Conservation (phyloP, 768 basidiomycete species). For the Naematelia aurantialba region DNA sequence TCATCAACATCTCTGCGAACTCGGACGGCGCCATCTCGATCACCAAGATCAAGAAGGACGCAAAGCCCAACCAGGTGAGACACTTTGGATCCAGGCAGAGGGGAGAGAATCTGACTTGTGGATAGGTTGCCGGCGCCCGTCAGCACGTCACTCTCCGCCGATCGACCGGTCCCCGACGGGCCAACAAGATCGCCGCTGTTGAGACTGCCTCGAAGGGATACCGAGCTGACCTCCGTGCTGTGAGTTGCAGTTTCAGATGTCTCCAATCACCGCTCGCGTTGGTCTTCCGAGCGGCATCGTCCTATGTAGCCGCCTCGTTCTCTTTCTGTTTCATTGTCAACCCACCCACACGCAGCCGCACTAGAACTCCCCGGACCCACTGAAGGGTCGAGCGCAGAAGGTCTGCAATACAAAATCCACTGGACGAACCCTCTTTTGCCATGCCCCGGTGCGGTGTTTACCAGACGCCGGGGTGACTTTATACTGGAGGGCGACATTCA, state of each 20-base stretch:
- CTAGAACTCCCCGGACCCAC: slow-evolving; percentile 43
- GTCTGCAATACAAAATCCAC: slow-evolving; percentile 30
- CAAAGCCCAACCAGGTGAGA: slow-evolving; percentile 42
- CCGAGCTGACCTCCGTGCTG: slow-evolving; percentile 49
- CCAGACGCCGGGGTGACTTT: slow-evolving; percentile 8
- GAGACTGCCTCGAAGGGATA: slow-evolving; percentile 49
- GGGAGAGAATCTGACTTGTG: background rate
- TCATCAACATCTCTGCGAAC: slow-evolving; percentile 37
- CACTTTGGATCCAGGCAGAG: slow-evolving; percentile 1
- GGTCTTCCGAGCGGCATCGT: background rate
- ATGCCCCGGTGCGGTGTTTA: slow-evolving; percentile 8
- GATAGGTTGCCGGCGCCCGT: slow-evolving; percentile 41
- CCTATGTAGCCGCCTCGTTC: background rate
- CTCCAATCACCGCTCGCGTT: background rate
- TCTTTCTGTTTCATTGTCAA: background rate
- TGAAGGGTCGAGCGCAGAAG: slow-evolving; percentile 45
- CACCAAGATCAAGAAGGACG: slow-evolving; percentile 48
- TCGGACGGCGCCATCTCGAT: slow-evolving; percentile 37
- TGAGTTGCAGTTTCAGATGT: slow-evolving; percentile 26
- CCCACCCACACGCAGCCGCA: slow-evolving; percentile 24
- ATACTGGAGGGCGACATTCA: slow-evolving; percentile 27
- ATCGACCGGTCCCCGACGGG: slow-evolving; percentile 42
- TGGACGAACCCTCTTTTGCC: slow-evolving; percentile 8
- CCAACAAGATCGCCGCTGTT: slow-evolving; percentile 49
- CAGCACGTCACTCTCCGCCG: slow-evolving; percentile 37